Conservation (phyloP, 331 rosid species). For the Phaseolus coccineus region DNA sequence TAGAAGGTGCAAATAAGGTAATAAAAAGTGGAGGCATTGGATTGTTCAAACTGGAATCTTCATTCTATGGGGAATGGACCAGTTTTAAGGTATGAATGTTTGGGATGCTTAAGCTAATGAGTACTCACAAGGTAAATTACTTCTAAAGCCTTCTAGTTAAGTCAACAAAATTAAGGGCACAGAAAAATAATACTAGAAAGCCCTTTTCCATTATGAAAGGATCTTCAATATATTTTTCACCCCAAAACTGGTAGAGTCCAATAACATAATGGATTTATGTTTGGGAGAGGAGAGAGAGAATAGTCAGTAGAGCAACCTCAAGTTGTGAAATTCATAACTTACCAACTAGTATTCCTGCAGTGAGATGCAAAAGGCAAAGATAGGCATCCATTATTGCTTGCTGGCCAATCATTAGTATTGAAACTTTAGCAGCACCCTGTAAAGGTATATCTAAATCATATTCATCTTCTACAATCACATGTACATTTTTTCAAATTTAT, state of each 20-base stretch:
- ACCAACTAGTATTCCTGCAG: slow-evolving; percentile 96
- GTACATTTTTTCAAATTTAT: slow-evolving; percentile 1
- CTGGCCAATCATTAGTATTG: slow-evolving; percentile 88
- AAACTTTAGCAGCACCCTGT: slow-evolving; percentile 97
- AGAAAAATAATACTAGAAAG: background rate
- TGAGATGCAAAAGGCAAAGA: slow-evolving; percentile 92
- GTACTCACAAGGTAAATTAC: slow-evolving; percentile 18
- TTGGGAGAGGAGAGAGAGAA: slow-evolving; percentile 25
- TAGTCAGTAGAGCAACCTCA: slow-evolving; percentile 24
- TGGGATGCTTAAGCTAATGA: background rate
- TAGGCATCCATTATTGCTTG: slow-evolving; percentile 95
- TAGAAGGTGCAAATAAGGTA: background rate
- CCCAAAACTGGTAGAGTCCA: slow-evolving; percentile 6
- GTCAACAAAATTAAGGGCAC: slow-evolving; percentile 29
- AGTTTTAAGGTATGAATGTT: background rate
- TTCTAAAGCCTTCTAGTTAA: slow-evolving; percentile 12
- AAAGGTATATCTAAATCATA: slow-evolving; percentile 47
- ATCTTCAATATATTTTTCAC: slow-evolving; percentile 18
- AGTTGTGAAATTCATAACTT: slow-evolving; percentile 37
- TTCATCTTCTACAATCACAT: slow-evolving; percentile 29
- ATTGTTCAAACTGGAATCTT: background rate
- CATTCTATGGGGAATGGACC: slow-evolving; percentile 7
- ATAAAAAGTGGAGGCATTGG: background rate
- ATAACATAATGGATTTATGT: slow-evolving; percentile 1
- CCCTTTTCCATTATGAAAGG: slow-evolving; percentile 16